Evolutionary conservation across 345 rosid genomes (phyloP), one percentile per base, ranked within the genome.

Genomic region (Sonneratia caseolaris): DNA sequence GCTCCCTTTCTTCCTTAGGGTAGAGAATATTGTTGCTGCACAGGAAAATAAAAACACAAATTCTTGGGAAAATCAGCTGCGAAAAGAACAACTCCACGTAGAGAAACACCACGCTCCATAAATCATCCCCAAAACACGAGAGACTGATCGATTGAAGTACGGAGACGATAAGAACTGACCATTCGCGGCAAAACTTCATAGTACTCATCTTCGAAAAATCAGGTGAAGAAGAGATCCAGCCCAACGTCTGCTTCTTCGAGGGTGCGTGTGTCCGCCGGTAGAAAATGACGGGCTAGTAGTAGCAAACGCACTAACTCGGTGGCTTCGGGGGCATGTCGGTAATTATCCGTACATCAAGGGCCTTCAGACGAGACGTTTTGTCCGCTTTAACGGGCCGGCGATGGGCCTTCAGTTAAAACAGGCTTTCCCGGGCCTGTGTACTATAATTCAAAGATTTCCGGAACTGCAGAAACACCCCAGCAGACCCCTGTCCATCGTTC

Each of bases 141-240:
- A 73, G n/a, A 18, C 18, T 19, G 42, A 19, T 36, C 22, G 38
- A 1, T 47, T 7, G 24, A 59, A 1, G 48, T 35, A 56, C 43
- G 12, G 0, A 36, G 5, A 1, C 15, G 65, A 79, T n/a, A 24
- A 36, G 68, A 24, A 19, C 8, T 59, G 40, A 83, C 86, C 84
- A 83, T 71, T 83, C 86, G 45, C 86, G 82, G 75, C 84, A 83
- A 64, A 81, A 83, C 71, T 83, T 83, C 86, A 83, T 83, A 37
- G 86, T 72, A 79, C 86, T 83, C 86, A 83, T 83, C 72, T 77
- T 77, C 70, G 37, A 35, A 22, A 35, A 36, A 38, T 48, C 21
- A 68, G 59, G 32, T 3, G 38, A 62, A 14, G 38, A 27, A 13
- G 14, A 14, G 14, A 1, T 61, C 27, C 37, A 24, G 37, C 66